A percentile compares a stretch with the other conserved stretches of the same genome.
These are phyloP conservation scores for Lumnitzera racemosa DNA, from an alignment of 345 rosid species.

Conservation along the genomic window DNA sequence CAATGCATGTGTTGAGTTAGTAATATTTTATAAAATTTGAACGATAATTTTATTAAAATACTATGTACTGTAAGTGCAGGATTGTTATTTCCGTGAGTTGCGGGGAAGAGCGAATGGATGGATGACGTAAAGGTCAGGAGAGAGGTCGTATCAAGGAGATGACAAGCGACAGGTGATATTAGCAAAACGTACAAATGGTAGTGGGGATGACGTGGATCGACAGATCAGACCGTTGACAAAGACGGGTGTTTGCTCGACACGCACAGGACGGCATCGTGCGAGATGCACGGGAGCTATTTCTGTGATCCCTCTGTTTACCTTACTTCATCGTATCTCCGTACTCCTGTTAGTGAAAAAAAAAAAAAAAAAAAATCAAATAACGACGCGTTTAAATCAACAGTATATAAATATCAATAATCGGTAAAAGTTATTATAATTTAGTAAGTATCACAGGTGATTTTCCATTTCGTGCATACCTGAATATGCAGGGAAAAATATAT, in stretches of 20 bases:
- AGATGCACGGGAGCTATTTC: conserved; percentile 41
- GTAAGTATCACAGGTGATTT: too few relatives aligned
- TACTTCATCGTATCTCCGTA: not conserved
- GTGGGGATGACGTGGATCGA: conserved; percentile 15
- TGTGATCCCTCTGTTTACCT: conserved; percentile 1
- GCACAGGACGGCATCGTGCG: conserved; percentile 38
- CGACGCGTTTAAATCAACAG: too few relatives aligned
- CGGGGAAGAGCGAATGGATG: not conserved
- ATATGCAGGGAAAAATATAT: too few relatives aligned
- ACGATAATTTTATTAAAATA: too few relatives aligned
- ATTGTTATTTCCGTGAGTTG: not conserved
- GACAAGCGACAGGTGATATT: conserved; percentile 6
- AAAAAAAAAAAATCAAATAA: too few relatives aligned
- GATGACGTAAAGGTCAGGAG: conserved; percentile 12
- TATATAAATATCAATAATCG: too few relatives aligned
- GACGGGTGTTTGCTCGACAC: conserved; percentile 3
- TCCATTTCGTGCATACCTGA: too few relatives aligned
- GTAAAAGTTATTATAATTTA: too few relatives aligned
- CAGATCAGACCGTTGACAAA: conserved; percentile 20
- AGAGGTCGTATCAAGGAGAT: conserved; percentile 16
- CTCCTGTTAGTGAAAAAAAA: not conserved
- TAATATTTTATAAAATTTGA: too few relatives aligned
- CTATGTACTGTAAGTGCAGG: too few relatives aligned
- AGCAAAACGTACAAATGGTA: not conserved
- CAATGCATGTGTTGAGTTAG: too few relatives aligned